These are phyloP conservation scores for Beauveria scarabaeidicola DNA, from an alignment of 2,329 filamentous ascomycete species.

Conservation along the genomic window DNA sequence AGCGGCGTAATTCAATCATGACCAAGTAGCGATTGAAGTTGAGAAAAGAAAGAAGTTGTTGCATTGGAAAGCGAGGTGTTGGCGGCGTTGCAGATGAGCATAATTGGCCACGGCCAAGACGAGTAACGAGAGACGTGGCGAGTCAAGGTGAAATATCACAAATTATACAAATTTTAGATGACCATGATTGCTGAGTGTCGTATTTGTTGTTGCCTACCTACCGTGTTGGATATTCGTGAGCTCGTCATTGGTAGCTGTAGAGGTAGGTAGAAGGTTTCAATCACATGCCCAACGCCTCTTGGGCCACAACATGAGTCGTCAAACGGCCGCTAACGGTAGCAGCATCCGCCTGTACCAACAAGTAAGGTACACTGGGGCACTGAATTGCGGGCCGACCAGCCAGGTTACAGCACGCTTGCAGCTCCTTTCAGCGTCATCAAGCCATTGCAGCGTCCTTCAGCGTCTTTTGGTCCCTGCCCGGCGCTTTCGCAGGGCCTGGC, in stretches of 20 bases:
- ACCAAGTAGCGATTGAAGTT: background rate
- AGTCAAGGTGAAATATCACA: background rate
- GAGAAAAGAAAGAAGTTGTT: background rate
- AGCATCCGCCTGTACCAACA: too few species aligned
- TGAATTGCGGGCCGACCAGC: too few species aligned
- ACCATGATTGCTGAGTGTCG: too few species aligned
- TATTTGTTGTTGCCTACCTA: background rate
- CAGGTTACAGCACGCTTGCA: too few species aligned
- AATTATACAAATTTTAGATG: background rate
- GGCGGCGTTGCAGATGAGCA: background rate
- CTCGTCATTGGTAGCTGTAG: background rate
- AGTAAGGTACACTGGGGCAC: too few species aligned
- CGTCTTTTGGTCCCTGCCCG: background rate
- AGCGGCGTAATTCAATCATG: constrained; percentile 14
- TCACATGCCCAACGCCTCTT: constrained; percentile 3
- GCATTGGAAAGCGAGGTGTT: constrained; percentile 10
- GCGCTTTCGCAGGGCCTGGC: background rate
- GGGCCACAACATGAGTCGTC: background rate
- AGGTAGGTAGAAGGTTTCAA: background rate
- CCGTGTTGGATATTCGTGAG: background rate
- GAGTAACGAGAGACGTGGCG: background rate
- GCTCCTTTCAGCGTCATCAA: too few species aligned
- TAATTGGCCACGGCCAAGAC: background rate
- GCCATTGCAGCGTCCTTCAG: background rate
- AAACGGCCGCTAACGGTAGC: background rate